Evolutionary conservation across 148 eudicot species (phyloP), one percentile per base, ranked within the genome.

Genomic region (Fagopyrum tataricum): DNA sequence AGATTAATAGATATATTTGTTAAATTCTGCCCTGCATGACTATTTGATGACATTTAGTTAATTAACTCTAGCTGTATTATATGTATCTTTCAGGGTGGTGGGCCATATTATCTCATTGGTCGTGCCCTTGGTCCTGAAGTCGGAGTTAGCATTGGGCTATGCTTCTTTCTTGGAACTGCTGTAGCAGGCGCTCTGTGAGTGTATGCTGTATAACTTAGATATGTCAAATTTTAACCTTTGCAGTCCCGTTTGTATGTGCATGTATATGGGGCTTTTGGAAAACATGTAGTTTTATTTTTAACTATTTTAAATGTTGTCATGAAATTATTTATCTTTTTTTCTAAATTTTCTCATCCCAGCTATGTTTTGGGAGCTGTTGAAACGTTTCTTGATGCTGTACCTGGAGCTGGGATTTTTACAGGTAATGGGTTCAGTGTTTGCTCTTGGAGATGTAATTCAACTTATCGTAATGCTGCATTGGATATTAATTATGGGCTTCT

Each of bases 111-210:
- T 87, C 99, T 96, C 82, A 96, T 96, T 78, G 99, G 99, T 47
- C 97, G 99, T 86, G 96, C 99, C 72, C 85, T 96, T 85, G 99
- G 99, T 72, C 99, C 99, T 51, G 99, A 96, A 76, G 99, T 96
- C 85, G 99, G 99, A 80, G 99, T 96, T 73, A 96, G 96, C 92
- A 96, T 96, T 53, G 99, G 99, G 75, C 82, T 96, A 40, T 96
- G 99, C 73, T 96, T 96, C 85, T 96, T 96, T 82, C 94, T 96
- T 39, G 99, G 99, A 74, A 96, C 91, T 81, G 99, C 99, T 24
- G 92, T 96, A 41, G 97, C 99, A 81, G 99, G 96, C 81, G 84
- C 99, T 78, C 89, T 96, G 99, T 96, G 85, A 92, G 99, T 89
- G 79, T 83, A 77, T 67, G 79, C 77, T 66, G 21, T 77, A 74